A percentile compares a stretch with the other conserved stretches of the same genome.
Conservation (phyloP, 306 rosid genomes). For the Neltuma alba region DNA sequence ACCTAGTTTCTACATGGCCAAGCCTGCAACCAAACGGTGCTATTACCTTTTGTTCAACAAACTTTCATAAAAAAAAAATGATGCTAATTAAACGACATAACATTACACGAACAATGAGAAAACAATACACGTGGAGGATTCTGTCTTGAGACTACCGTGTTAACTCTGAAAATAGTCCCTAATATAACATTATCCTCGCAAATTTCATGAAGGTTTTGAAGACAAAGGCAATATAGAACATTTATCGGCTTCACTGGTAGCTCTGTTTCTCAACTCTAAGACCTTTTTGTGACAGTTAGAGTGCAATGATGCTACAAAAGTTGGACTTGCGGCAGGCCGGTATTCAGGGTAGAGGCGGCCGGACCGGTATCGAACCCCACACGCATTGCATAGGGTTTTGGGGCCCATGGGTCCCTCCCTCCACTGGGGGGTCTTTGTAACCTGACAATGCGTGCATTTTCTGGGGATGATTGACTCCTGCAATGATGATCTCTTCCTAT, state of each 20-base stretch:
- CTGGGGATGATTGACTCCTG: constrained; percentile 19
- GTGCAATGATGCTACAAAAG: constrained; percentile 38
- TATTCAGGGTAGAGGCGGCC: constrained; percentile 46
- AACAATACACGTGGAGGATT: constrained; percentile 41
- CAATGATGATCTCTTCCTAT: constrained; percentile 26
- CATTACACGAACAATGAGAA: constrained; percentile 13
- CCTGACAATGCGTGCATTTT: constrained; percentile 38
- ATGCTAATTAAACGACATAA: constrained; percentile 29
- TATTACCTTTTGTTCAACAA: constrained; percentile 37
- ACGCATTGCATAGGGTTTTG: constrained; percentile 40
- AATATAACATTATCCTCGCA: constrained; percentile 38
- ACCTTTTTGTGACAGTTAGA: constrained; percentile 46
- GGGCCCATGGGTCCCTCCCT: constrained; percentile 45
- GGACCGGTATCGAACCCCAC: constrained; percentile 46
- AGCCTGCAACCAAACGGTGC: neutral
- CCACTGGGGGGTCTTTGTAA: constrained; percentile 41
- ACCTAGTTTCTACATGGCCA: neutral
- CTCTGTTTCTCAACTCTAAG: constrained; percentile 23
- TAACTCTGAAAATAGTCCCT: constrained; percentile 27
- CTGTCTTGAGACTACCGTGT: constrained; percentile 45
- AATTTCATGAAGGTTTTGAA: constrained; percentile 34
- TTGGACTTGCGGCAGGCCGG: constrained; percentile 44
- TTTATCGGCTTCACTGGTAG: constrained; percentile 16
- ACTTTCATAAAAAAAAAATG: constrained; percentile 40
- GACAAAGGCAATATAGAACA: constrained; percentile 34